Percentiles rank a stretch among this genome's conserved stretches.
These are phyloP conservation scores for Coniochaeta sp. DNA, from an alignment of 2,329 filamentous ascomycete species.

Conservation along the genomic window DNA sequence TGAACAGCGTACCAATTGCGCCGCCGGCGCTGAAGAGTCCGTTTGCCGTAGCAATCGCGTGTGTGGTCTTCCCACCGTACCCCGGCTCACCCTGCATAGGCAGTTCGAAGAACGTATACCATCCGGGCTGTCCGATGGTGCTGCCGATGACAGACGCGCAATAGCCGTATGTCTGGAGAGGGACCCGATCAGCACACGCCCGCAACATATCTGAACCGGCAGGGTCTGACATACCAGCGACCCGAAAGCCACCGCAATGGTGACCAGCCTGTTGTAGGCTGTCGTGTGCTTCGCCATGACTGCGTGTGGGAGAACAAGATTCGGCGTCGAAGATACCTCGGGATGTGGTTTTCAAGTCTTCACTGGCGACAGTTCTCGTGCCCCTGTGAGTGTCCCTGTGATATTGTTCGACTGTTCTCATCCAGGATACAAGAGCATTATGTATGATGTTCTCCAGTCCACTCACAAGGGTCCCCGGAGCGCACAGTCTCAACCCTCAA, in stretches of 20 bases:
- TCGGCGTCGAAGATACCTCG: not conserved
- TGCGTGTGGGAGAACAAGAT: not conserved
- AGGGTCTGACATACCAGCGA: slow-evolving; percentile 20
- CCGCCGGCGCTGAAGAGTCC: slow-evolving; percentile 41
- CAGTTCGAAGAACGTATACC: slow-evolving; percentile 41
- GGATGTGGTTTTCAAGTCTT: not conserved
- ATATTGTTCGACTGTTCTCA: not conserved
- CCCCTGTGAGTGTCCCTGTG: not conserved
- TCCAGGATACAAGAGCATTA: not conserved
- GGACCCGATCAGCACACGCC: not conserved
- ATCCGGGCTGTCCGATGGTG: slow-evolving; percentile 45
- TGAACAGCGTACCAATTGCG: slow-evolving; percentile 36
- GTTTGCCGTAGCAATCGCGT: slow-evolving; percentile 40
- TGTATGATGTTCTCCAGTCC: not conserved
- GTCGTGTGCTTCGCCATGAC: slow-evolving; percentile 15
- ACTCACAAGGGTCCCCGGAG: not conserved
- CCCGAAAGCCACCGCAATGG: slow-evolving; percentile 26
- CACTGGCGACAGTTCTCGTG: not conserved
- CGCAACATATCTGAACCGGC: not conserved
- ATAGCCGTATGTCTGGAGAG: slow-evolving; percentile 41
- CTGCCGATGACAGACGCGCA: slow-evolving; percentile 41
- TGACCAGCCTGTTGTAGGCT: slow-evolving; percentile 25
- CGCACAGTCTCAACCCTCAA: not conserved
- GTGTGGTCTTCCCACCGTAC: slow-evolving; percentile 36
- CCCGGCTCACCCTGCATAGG: slow-evolving; percentile 33